Percentiles rank a stretch among this genome's conserved stretches.
Conservation (phyloP, 331 rosid genomes). For the Spiraea crenata region DNA sequence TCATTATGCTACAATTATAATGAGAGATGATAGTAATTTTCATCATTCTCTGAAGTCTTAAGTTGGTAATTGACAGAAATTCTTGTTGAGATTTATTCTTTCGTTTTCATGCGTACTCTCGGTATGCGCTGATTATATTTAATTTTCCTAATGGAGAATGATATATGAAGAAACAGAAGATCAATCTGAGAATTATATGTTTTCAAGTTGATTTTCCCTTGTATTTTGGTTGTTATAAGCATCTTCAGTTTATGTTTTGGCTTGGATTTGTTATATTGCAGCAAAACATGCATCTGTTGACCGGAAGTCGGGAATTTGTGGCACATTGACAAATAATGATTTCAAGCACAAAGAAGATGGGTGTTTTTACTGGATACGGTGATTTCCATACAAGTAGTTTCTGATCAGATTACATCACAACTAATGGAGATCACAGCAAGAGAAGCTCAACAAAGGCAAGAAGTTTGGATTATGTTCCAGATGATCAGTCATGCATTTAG, state of each 20-base stretch:
- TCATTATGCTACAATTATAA: not conserved
- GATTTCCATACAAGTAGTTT: conserved; percentile 33
- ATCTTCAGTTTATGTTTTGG: not conserved
- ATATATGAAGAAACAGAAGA: not conserved
- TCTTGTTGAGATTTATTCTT: too few relatives aligned
- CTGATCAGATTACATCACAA: conserved; percentile 38
- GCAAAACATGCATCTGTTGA: conserved; percentile 2
- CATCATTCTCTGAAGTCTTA: not conserved
- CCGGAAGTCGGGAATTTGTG: not conserved
- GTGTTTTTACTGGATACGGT: conserved; percentile 5
- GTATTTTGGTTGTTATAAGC: not conserved
- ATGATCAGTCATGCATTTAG: conserved; percentile 11
- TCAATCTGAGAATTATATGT: not conserved
- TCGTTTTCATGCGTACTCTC: not conserved
- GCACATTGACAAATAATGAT: not conserved
- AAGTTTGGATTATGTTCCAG: conserved; percentile 10
- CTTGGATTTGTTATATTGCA: not conserved
- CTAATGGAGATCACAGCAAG: conserved; percentile 23
- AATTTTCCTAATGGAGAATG: not conserved
- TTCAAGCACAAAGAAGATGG: conserved; percentile 4
- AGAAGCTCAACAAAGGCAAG: conserved; percentile 33
- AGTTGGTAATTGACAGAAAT: not conserved
- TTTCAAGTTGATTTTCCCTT: not conserved
- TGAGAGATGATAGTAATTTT: not conserved
- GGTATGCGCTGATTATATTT: not conserved